Percentiles rank a stretch among this genome's conserved stretches.
Conservation (phyloP, 1,284 basidiomycete genomes). For the Pseudozyma hubeiensis region DNA sequence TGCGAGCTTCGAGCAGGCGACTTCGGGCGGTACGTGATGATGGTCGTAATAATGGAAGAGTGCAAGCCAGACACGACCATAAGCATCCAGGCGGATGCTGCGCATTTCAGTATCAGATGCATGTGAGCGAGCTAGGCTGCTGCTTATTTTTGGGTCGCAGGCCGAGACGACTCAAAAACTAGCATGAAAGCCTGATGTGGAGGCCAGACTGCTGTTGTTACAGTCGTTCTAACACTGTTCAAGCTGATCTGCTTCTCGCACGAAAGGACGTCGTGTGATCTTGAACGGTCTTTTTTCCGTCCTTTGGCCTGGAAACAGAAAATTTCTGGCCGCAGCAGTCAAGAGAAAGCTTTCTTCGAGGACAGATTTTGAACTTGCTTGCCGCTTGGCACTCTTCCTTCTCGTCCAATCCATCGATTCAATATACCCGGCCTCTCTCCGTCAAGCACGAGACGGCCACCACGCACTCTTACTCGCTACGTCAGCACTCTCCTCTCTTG, state of each 20-base stretch:
- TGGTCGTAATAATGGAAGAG: too few relatives aligned
- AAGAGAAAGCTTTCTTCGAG: slow-evolving; percentile 7
- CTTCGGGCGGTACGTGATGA: too few relatives aligned
- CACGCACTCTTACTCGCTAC: background rate
- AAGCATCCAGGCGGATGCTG: background rate
- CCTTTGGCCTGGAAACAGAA: slow-evolving; percentile 6
- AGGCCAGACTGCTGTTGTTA: slow-evolving; percentile 11
- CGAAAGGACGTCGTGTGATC: slow-evolving; percentile 11
- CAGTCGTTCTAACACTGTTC: slow-evolving; percentile 10
- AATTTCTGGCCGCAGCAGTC: slow-evolving; percentile 36
- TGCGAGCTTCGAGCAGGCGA: too few relatives aligned
- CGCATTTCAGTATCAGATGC: slow-evolving; percentile 1
- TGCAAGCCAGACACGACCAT: too few relatives aligned
- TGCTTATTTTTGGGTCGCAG: slow-evolving; percentile 2
- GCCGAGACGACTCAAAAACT: slow-evolving; percentile 6
- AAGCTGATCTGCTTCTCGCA: background rate
- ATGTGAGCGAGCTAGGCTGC: slow-evolving; percentile 7
- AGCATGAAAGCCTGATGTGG: slow-evolving; percentile 35
- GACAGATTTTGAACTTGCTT: slow-evolving; percentile 2
- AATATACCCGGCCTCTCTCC: slow-evolving; percentile 34
- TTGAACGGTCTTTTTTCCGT: background rate
- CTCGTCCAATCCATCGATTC: slow-evolving; percentile 2
- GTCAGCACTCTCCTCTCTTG: too few relatives aligned
- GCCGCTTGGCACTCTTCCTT: background rate
- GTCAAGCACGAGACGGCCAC: slow-evolving; percentile 19